These are phyloP conservation scores for Quercus aquifolioides DNA, from an alignment of 306 rosid genomes.

Conservation along the genomic window DNA sequence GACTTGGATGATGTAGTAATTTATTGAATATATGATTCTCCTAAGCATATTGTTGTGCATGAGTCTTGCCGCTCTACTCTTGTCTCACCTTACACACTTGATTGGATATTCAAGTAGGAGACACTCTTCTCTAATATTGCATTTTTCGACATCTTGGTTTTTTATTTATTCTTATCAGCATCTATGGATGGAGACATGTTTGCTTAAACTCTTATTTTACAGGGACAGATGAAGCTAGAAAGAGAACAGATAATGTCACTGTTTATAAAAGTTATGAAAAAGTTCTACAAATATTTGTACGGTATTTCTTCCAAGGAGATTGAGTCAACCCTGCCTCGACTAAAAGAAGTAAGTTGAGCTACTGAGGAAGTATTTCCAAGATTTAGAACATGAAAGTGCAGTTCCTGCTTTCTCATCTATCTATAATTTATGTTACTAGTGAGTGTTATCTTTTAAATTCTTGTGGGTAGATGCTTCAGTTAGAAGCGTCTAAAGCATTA, in stretches of 20 bases:
- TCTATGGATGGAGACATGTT: constrained; percentile 17
- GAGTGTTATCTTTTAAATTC: not conserved
- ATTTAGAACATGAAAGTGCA: not conserved
- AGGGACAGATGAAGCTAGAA: constrained; percentile 75
- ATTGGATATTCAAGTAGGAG: not conserved
- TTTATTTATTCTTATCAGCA: not conserved
- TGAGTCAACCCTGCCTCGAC: constrained; percentile 72
- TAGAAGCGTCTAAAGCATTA: not conserved
- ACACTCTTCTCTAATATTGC: not conserved
- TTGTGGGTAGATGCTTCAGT: not conserved
- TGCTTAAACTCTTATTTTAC: constrained; percentile 16
- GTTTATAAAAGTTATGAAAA: constrained; percentile 79
- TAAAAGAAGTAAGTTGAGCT: constrained; percentile 59
- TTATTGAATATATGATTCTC: not conserved
- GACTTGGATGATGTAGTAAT: not conserved
- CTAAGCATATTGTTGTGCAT: not conserved
- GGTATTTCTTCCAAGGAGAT: constrained; percentile 64
- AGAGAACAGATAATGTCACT: constrained; percentile 79
- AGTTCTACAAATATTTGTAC: constrained; percentile 59
- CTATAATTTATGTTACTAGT: not conserved
- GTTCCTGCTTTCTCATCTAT: not conserved
- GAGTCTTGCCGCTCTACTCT: not conserved
- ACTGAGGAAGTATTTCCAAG: not conserved
- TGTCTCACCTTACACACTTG: not conserved
- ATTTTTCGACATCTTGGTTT: not conserved